Base-by-base conservation (phyloP, 1,284 basidiomycete species). In the Puccinia sorghi region DNA sequence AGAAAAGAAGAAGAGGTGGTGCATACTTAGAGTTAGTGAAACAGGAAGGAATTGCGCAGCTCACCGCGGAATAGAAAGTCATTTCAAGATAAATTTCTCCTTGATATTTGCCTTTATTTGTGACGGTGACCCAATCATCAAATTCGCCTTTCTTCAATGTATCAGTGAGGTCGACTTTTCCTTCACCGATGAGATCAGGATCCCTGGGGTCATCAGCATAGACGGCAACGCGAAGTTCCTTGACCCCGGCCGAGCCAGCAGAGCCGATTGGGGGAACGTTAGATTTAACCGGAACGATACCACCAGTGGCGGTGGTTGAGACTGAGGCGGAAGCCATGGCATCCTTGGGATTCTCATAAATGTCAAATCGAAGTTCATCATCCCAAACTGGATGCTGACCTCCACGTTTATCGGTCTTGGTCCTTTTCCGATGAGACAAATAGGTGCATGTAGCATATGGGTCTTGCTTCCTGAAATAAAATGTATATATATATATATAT, bases 371-470 rank as follows among this genome's bases (percentile, higher is more conserved):
- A 81, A 99, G 88, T 86, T 99, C 96, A 83, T 97, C 94, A 84
- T 99, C 97, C 96, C 97, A 99, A 85, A 93, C 92, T 9, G 96
- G 97, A 85, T 97, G 94, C 85, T 99, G 96, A 4, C 97, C 97
- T 72, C 97, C 96, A 52, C 94, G 91, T 84, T 93, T 95, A 85
- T 98, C 92, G 9, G 94, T 90, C 85, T 92, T 92, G 41, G 96
- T 95, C 70, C 91, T 89, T 76, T 90, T 89, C 83, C 90, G 94
- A 85, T 93, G 90, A 63, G 90, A 89, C 82, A 92, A 91, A 79
- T 94, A 87, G 7, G 87, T 86, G 54, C 97, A 88, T 32, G 90
- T 87, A 83, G 94, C 96, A 85, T 95, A 99, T 0, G 97, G 97
- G 84, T 97, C 94, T 85, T 99, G 97, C 85, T 99, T 99, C 81